phyloP scores from a whole-genome alignment of 176 grass and related monocot species.

The Cocos nucifera region DNA sequence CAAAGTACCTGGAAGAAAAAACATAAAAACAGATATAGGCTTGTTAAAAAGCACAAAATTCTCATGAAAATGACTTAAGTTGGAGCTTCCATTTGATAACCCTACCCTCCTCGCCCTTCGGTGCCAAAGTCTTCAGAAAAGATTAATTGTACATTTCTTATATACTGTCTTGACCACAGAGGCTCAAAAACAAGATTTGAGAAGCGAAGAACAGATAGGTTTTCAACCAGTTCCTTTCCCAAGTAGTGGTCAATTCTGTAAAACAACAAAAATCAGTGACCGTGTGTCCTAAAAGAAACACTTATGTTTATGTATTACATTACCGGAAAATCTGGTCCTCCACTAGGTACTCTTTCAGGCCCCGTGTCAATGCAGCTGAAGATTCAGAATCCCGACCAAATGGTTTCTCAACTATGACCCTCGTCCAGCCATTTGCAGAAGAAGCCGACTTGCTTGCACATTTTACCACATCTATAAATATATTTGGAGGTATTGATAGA shows the following conservation, averaged over 20 bases:
- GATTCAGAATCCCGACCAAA: conserved; percentile 84
- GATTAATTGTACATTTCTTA: conserved; percentile 83
- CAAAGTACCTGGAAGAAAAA: conserved; percentile 66
- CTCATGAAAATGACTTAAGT: too few relatives aligned
- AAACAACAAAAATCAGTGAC: conserved; percentile 10
- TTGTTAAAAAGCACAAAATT: too few relatives aligned
- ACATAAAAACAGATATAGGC: conserved; percentile 13
- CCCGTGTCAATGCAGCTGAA: conserved; percentile 79
- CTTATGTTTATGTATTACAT: not conserved
- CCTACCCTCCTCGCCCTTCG: conserved; percentile 86
- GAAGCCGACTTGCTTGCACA: conserved; percentile 80
- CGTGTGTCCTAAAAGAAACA: not conserved
- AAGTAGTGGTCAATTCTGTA: conserved; percentile 86
- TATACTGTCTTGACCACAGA: conserved; percentile 93
- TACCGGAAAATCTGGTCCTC: conserved; percentile 98
- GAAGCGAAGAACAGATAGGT: conserved; percentile 83
- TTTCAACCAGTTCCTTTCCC: conserved; percentile 87
- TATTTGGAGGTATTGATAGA: conserved; percentile 95
- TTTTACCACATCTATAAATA: conserved; percentile 96
- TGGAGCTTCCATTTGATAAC: conserved; percentile 6
- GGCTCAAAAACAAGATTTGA: conserved; percentile 97
- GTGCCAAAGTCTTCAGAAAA: conserved; percentile 94
- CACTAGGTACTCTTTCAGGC: conserved; percentile 74
- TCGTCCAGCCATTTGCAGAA: conserved; percentile 77
- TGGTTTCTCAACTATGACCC: conserved; percentile 96